Evolutionary conservation across 331 rosid genomes (phyloP).

Genomic region (Malus hybrid): DNA sequence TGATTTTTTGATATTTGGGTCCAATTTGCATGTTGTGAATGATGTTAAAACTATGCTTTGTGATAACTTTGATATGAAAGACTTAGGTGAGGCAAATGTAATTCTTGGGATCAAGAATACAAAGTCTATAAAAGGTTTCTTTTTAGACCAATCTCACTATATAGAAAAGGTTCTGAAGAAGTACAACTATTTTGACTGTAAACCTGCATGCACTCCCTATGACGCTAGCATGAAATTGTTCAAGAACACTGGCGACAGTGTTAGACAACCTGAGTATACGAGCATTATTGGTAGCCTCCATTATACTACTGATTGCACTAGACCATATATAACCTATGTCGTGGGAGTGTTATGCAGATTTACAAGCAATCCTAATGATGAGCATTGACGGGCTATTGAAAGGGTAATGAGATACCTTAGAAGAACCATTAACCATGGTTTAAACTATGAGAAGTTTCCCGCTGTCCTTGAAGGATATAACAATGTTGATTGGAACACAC

Average conservation of each 20-base stretch:
- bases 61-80: neutral
- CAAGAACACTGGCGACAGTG: too few relatives aligned
- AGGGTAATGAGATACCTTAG: too few relatives aligned
- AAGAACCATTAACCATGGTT: neutral
- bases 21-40: neutral
- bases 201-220: too few relatives aligned
- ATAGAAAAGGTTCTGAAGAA: too few relatives aligned
- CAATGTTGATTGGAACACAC: too few relatives aligned
- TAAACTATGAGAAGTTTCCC: neutral
- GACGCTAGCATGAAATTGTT: too few relatives aligned
- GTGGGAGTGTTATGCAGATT: neutral
- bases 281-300: neutral
- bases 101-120: too few relatives aligned
- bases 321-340: neutral
- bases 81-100: too few relatives aligned
- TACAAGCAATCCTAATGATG: neutral
- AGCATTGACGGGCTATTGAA: neutral
- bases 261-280: neutral
- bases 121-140: too few relatives aligned
- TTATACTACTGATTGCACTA: neutral
- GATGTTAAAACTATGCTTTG: neutral
- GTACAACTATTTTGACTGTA: too few relatives aligned
- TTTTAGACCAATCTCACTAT: too few relatives aligned
- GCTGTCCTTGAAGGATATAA: too few relatives aligned
- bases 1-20: neutral